These are phyloP conservation scores for Aspergillus sp. DNA, from an alignment of 2,329 filamentous ascomycete genomes.

Conservation along the genomic window DNA sequence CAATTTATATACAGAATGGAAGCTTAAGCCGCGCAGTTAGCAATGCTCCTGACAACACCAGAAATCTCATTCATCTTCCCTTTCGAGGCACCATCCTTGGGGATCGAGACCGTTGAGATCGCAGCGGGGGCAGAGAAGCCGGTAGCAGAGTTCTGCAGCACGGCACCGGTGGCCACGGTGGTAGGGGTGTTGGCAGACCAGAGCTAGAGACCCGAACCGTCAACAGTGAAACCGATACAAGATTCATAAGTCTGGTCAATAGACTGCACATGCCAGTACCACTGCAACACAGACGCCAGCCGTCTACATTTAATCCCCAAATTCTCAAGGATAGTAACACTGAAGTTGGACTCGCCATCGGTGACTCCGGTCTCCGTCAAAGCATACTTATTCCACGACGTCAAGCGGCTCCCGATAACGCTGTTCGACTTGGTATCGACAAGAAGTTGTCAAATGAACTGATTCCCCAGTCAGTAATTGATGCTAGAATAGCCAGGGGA, in stretches of 20 bases:
- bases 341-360: conserved; percentile 22
- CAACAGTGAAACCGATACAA: conserved; percentile 26
- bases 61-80: conserved; percentile 13
- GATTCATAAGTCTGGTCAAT: conserved; percentile 31
- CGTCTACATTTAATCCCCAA: conserved; percentile 19
- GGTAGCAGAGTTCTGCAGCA: neutral
- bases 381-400: conserved; percentile 25
- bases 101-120: conserved; percentile 5
- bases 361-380: conserved; percentile 20
- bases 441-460: conserved; percentile 12
- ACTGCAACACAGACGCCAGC: conserved; percentile 26
- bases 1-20: too few relatives aligned
- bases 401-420: conserved; percentile 30
- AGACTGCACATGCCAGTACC: conserved; percentile 28
- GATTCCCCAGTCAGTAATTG: too few relatives aligned
- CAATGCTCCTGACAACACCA: conserved; percentile 10
- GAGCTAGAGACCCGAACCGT: conserved; percentile 13
- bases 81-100: conserved; percentile 11
- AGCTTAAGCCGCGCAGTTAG: conserved; percentile 5
- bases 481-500: too few relatives aligned
- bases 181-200: conserved; percentile 3
- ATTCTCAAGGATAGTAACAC: conserved; percentile 23
- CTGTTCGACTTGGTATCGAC: conserved; percentile 39
- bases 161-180: neutral
- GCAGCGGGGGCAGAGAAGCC: conserved; percentile 2